Percentiles rank a stretch among this genome's conserved stretches.
phyloP scores from a whole-genome alignment of 2,329 filamentous ascomycete species.

The Colletotrichum lentis region DNA sequence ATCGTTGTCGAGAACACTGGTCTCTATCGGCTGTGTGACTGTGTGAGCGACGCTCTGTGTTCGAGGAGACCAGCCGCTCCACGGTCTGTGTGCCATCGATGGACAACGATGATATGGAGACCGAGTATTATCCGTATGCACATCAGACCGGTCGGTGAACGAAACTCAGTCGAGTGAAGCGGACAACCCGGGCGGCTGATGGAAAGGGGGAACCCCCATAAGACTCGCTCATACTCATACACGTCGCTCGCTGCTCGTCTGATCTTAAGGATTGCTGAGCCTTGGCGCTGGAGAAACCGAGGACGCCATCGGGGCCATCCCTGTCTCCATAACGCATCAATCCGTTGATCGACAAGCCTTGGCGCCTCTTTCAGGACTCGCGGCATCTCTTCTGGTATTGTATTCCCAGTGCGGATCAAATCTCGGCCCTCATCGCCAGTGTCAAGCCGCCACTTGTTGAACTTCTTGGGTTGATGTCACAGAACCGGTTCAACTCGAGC shows the following conservation, averaged over 20 bases:
- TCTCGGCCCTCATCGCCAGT: conserved; percentile 65
- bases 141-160: too few relatives aligned
- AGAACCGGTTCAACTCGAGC: not conserved
- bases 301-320: conserved; percentile 15
- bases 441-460: too few relatives aligned
- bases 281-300: conserved; percentile 23
- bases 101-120: too few relatives aligned
- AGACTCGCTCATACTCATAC: not conserved
- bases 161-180: too few relatives aligned
- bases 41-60: not conserved
- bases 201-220: not conserved
- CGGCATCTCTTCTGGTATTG: conserved; percentile 40
- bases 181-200: not conserved
- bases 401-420: conserved; percentile 53
- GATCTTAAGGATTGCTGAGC: conserved; percentile 15
- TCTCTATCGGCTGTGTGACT: too few relatives aligned
- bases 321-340: conserved; percentile 7
- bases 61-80: too few relatives aligned
- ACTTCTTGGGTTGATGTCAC: not conserved
- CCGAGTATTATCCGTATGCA: too few relatives aligned
- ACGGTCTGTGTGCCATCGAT: not conserved
- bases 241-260: not conserved
- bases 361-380: not conserved
- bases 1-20: too few relatives aligned
- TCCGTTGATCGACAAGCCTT: conserved; percentile 21